Evolutionary conservation across 306 rosid species (phyloP).

Genomic region (Gillenia trifoliata): DNA sequence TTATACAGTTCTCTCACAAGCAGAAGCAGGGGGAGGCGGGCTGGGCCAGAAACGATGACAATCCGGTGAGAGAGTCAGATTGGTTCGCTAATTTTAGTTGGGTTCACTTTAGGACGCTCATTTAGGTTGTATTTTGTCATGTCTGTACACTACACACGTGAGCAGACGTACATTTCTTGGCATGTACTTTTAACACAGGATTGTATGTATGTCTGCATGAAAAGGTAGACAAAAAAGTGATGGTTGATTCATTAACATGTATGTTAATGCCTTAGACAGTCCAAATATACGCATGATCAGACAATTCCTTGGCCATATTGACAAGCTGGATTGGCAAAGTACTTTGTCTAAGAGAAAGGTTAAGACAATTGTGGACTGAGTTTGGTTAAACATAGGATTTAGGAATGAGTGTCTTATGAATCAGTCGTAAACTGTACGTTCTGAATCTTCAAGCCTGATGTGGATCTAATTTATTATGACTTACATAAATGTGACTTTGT

Average conservation of each 20-base stretch:
- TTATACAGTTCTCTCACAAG: no score
- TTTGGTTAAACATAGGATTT: not conserved
- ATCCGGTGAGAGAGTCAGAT: not conserved
- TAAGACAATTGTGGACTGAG: not conserved
- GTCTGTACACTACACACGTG: not conserved
- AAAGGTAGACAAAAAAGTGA: not conserved
- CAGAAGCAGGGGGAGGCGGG: no score
- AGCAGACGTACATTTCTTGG: not conserved
- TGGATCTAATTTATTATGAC: not conserved
- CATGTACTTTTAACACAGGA: not conserved
- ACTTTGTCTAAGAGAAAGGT: not conserved
- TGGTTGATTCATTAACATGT: no score
- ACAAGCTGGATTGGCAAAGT: not conserved
- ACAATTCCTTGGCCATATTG: not conserved
- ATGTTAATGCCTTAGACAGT: not conserved
- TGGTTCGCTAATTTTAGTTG: not conserved
- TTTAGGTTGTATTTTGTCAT: not conserved
- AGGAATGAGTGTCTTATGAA: not conserved
- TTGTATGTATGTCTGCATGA: not conserved
- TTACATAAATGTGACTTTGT: not conserved
- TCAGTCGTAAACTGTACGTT: not conserved
- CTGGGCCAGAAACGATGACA: no score
- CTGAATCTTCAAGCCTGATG: not conserved
- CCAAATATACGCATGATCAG: not conserved
- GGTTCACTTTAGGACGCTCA: not conserved